Evolutionary conservation across 352 stramenopile species (phyloP).

Genomic region (Globisporangium okanoganense): DNA sequence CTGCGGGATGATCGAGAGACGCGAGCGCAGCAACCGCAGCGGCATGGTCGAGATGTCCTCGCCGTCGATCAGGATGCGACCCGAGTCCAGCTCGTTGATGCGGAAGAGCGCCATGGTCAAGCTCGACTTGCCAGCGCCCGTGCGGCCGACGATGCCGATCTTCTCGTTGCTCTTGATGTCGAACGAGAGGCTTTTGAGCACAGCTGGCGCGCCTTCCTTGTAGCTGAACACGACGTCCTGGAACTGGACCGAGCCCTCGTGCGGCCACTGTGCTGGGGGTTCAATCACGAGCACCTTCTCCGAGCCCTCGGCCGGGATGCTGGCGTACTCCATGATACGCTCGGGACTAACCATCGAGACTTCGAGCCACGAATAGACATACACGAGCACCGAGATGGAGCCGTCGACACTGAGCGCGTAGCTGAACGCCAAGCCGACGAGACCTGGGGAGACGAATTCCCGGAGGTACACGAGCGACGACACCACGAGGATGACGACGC

Average conservation of each 20-base stretch:
- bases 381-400: too few relatives aligned
- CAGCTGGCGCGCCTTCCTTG: slow-evolving; percentile 14
- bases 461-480: background rate
- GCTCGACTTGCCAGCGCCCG: slow-evolving; percentile 82
- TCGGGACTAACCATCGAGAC: too few relatives aligned
- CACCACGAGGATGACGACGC: background rate
- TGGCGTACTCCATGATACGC: too few relatives aligned
- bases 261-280: too few relatives aligned
- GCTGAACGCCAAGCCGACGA: background rate
- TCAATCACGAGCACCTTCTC: too few relatives aligned
- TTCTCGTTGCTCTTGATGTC: slow-evolving; percentile 52
- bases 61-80: slow-evolving; percentile 75
- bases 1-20: slow-evolving; percentile 31
- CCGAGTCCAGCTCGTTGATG: slow-evolving; percentile 84
- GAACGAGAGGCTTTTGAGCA: slow-evolving; percentile 42
- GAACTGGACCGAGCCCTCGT: too few relatives aligned
- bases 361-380: too few relatives aligned
- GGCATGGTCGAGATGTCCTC: slow-evolving; percentile 19
- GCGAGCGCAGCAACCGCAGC: slow-evolving; percentile 47
- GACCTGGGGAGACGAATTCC: background rate
- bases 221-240: slow-evolving; percentile 11
- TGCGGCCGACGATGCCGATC: slow-evolving; percentile 89
- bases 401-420: background rate
- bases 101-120: slow-evolving; percentile 91
- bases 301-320: too few relatives aligned